These are phyloP conservation scores for Aspergillus aculeatus DNA, from an alignment of 2,329 filamentous ascomycete species.

Conservation along the genomic window DNA sequence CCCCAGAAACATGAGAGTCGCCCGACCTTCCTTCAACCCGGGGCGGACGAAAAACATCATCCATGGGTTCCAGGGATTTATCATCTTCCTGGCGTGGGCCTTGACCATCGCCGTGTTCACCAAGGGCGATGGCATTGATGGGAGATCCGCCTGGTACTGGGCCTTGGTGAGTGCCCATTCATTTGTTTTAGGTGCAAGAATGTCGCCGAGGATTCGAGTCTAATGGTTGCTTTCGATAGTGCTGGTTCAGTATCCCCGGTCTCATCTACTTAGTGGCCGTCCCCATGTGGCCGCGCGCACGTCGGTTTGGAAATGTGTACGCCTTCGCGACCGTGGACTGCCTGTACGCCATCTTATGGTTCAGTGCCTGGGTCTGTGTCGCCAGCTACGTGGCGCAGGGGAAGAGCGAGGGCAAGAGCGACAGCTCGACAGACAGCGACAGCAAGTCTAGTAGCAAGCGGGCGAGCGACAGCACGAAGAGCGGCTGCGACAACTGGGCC, in stretches of 20 bases:
- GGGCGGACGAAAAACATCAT: slow-evolving; percentile 57
- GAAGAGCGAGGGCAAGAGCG: slow-evolving; percentile 48
- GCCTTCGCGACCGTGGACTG: slow-evolving; percentile 58
- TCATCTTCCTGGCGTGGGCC: slow-evolving; percentile 59
- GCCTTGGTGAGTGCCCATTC: slow-evolving; percentile 49
- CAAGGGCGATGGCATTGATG: slow-evolving; percentile 53
- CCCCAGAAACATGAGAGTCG: slow-evolving; percentile 27
- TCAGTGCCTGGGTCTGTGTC: slow-evolving; percentile 57
- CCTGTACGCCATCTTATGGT: slow-evolving; percentile 58
- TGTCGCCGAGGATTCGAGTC: neutral
- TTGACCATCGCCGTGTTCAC: slow-evolving; percentile 60
- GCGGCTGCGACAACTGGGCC: slow-evolving; percentile 55
- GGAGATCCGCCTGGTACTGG: slow-evolving; percentile 57
- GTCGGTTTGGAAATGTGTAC: slow-evolving; percentile 59
- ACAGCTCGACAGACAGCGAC: slow-evolving; percentile 30
- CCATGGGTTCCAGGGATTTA: slow-evolving; percentile 54
- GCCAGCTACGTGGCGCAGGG: slow-evolving; percentile 58
- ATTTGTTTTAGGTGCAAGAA: too few relatives aligned
- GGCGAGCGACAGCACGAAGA: slow-evolving; percentile 30
- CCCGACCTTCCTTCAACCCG: slow-evolving; percentile 42
- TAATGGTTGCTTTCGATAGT: slow-evolving; percentile 41
- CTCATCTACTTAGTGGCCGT: slow-evolving; percentile 61
- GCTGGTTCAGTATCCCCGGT: slow-evolving; percentile 58
- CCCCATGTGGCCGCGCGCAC: slow-evolving; percentile 60
- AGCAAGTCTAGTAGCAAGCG: slow-evolving; percentile 10